Evolutionary conservation across 345 rosid genomes (phyloP).

Genomic region (Streptanthus diversifolius): DNA sequence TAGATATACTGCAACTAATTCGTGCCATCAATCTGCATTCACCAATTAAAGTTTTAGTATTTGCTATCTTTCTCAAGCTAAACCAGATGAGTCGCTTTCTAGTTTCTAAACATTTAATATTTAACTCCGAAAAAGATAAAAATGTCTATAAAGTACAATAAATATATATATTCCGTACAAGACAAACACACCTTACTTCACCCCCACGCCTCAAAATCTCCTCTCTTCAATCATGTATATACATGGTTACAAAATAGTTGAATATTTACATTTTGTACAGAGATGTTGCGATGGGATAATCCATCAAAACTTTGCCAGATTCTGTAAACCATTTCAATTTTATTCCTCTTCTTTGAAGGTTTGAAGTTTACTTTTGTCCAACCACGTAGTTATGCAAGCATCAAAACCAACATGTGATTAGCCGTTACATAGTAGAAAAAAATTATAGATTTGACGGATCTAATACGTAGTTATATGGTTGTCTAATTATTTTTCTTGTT

Average conservation of each 20-base stretch:
- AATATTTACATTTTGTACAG: neutral
- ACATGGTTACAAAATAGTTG: neutral
- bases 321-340: neutral
- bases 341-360: neutral
- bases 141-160: neutral
- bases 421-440: neutral
- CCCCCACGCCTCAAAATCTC: constrained; percentile 6
- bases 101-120: neutral
- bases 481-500: neutral
- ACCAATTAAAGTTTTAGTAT: neutral
- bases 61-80: neutral
- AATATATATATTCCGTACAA: constrained; percentile 3
- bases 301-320: neutral
- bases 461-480: neutral
- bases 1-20: neutral
- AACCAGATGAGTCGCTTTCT: constrained; percentile 14
- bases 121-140: neutral
- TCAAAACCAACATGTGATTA: neutral
- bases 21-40: constrained; percentile 5
- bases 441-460: neutral
- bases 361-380: neutral
- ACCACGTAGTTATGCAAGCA: neutral
- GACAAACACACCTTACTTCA: constrained; percentile 8
- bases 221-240: neutral
- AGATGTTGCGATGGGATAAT: neutral